These are phyloP conservation scores for Rosa persica DNA, from an alignment of 306 rosid species.

Conservation along the genomic window DNA sequence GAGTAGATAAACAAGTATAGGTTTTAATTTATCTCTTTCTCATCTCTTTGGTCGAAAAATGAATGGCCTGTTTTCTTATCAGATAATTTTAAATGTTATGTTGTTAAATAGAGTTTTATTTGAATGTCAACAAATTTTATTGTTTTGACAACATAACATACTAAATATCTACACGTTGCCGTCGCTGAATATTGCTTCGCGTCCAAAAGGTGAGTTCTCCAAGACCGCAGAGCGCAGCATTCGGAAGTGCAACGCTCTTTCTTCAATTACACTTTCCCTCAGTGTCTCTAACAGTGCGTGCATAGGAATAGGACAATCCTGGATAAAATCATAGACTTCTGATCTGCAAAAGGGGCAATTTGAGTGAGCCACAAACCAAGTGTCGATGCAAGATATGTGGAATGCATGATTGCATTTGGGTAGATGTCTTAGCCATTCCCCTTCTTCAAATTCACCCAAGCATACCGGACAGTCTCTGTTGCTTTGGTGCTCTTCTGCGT, in stretches of 20 bases:
- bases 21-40: not conserved
- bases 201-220: conserved; percentile 3
- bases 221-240: conserved; percentile 12
- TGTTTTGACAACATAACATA: not conserved
- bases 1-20: not conserved
- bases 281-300: conserved; percentile 8
- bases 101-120: not conserved
- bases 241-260: conserved; percentile 28
- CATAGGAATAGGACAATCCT: conserved; percentile 8
- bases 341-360: conserved; percentile 62
- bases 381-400: conserved; percentile 54
- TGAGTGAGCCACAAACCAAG: conserved; percentile 47
- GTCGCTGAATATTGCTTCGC: not conserved
- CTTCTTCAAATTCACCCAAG: conserved; percentile 60
- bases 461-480: conserved; percentile 51
- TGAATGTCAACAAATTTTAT: not conserved
- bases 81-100: not conserved
- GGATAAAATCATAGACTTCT: conserved; percentile 15
- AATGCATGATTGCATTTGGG: conserved; percentile 48
- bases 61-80: not conserved
- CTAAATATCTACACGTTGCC: not conserved
- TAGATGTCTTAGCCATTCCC: conserved; percentile 45
- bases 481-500: conserved; percentile 11
- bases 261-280: conserved; percentile 26
- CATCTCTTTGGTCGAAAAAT: not conserved